Evolutionary conservation across 768 basidiomycete genomes (phyloP).

Genomic region (Collybia mongolica): DNA sequence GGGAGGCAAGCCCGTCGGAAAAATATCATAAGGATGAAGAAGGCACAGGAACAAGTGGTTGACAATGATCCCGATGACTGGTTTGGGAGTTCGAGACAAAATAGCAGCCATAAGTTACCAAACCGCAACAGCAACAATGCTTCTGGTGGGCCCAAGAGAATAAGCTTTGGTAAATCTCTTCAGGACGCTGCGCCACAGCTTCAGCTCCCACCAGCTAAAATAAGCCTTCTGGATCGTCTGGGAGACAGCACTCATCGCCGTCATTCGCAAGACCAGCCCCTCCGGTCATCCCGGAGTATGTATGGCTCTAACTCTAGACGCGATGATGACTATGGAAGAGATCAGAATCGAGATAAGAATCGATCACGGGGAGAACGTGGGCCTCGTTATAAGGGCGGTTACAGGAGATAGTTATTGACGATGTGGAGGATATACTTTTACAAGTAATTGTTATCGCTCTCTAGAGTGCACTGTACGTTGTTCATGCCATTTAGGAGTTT

Average conservation of each 20-base stretch:
- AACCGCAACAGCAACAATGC: constrained; percentile 6
- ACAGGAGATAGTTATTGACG: constrained; percentile 13
- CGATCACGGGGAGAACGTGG: constrained; percentile 22
- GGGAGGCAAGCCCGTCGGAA: constrained; percentile 66
- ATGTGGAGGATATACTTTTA: too few species aligned
- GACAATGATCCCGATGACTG: constrained; percentile 63
- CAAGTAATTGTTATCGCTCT: too few species aligned
- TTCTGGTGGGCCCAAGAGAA: constrained; percentile 23
- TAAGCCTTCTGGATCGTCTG: constrained; percentile 31
- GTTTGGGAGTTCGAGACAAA: constrained; percentile 44
- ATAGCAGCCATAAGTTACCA: constrained; percentile 9
- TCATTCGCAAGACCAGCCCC: constrained; percentile 3
- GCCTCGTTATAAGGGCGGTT: constrained; percentile 54
- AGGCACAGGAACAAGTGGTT: constrained; percentile 38
- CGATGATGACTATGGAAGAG: constrained; percentile 16
- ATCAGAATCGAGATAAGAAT: constrained; percentile 18
- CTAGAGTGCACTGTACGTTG: too few species aligned
- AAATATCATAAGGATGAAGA: constrained; percentile 53
- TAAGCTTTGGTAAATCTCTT: constrained; percentile 34
- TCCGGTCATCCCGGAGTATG: constrained; percentile 5
- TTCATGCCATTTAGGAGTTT: too few species aligned
- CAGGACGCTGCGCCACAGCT: constrained; percentile 23
- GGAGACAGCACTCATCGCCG: constrained; percentile 12
- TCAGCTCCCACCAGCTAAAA: constrained; percentile 13
- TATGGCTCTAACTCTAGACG: constrained; percentile 10